These are phyloP conservation scores for Cicer yamashitae DNA, from an alignment of 306 rosid genomes.

Conservation along the genomic window DNA sequence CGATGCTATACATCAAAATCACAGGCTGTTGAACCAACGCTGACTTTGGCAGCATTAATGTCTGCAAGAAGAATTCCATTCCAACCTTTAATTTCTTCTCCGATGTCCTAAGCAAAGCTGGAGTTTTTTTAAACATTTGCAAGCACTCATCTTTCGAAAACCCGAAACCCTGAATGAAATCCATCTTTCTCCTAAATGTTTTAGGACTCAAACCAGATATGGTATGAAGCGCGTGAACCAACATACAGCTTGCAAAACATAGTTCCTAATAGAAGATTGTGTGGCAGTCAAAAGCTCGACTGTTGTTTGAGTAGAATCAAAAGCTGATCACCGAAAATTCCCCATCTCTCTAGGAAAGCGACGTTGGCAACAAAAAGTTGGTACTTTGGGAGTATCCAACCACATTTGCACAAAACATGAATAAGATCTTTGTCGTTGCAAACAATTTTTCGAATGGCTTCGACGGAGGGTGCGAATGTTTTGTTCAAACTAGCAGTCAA, in stretches of 20 bases:
- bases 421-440: conserved; percentile 40
- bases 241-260: conserved; percentile 54
- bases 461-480: conserved; percentile 54
- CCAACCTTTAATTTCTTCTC: conserved; percentile 55
- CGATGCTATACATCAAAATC: conserved; percentile 56
- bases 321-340: conserved; percentile 64
- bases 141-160: conserved; percentile 56
- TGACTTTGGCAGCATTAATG: conserved; percentile 48
- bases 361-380: conserved; percentile 41
- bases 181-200: conserved; percentile 51
- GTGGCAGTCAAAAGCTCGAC: conserved; percentile 40
- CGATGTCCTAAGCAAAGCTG: conserved; percentile 53
- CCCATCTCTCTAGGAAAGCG: conserved; percentile 55
- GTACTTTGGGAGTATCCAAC: conserved; percentile 31
- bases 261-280: conserved; percentile 47
- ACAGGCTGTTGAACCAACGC: conserved; percentile 43
- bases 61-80: conserved; percentile 58
- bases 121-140: conserved; percentile 57
- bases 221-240: conserved; percentile 55
- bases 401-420: conserved; percentile 41
- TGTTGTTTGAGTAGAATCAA: conserved; percentile 49
- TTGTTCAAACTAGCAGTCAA: conserved; percentile 57
- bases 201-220: conserved; percentile 45
- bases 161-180: conserved; percentile 51
- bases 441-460: conserved; percentile 51